Evolutionary conservation across 1,284 basidiomycete species (phyloP).

Genomic region (Naganishia sp.): DNA sequence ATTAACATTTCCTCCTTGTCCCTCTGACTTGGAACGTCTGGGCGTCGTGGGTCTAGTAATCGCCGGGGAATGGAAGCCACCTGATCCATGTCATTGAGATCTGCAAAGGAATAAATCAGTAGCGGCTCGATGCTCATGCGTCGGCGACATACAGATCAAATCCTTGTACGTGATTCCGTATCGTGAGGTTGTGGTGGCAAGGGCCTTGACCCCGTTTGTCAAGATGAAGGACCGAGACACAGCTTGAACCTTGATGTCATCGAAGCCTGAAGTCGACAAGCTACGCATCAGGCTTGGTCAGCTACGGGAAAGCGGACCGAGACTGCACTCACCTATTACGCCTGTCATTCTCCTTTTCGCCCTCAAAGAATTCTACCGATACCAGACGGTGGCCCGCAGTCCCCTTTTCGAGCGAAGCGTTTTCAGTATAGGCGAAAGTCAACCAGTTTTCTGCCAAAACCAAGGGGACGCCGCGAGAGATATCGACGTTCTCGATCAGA

Average conservation of each 20-base stretch:
- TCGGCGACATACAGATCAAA: slow-evolving; percentile 66
- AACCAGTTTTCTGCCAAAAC: slow-evolving; percentile 89
- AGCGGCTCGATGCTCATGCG: not conserved
- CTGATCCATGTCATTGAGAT: slow-evolving; percentile 73
- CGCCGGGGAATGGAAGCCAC: slow-evolving; percentile 73
- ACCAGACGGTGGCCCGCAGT: slow-evolving; percentile 70
- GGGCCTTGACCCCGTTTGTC: slow-evolving; percentile 66
- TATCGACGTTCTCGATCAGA: slow-evolving; percentile 46
- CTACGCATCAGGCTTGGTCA: slow-evolving; percentile 52
- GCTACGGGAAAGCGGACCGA: not conserved
- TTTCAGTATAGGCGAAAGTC: slow-evolving; percentile 67
- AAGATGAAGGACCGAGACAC: slow-evolving; percentile 73
- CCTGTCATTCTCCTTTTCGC: slow-evolving; percentile 64
- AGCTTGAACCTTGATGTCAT: slow-evolving; percentile 59
- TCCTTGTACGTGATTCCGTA: slow-evolving; percentile 87
- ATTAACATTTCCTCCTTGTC: slow-evolving; percentile 85
- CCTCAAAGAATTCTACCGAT: slow-evolving; percentile 85
- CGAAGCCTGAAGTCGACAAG: slow-evolving; percentile 71
- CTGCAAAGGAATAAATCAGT: slow-evolving; percentile 51
- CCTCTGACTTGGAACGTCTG: slow-evolving; percentile 70
- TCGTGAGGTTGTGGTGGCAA: slow-evolving; percentile 76
- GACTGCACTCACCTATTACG: slow-evolving; percentile 63
- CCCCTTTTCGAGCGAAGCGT: slow-evolving; percentile 51
- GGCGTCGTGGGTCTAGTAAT: slow-evolving; percentile 80
- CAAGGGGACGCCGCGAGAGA: slow-evolving; percentile 60